phyloP scores from a whole-genome alignment of 2,329 filamentous ascomycete species.

The Lojkania enalia region DNA sequence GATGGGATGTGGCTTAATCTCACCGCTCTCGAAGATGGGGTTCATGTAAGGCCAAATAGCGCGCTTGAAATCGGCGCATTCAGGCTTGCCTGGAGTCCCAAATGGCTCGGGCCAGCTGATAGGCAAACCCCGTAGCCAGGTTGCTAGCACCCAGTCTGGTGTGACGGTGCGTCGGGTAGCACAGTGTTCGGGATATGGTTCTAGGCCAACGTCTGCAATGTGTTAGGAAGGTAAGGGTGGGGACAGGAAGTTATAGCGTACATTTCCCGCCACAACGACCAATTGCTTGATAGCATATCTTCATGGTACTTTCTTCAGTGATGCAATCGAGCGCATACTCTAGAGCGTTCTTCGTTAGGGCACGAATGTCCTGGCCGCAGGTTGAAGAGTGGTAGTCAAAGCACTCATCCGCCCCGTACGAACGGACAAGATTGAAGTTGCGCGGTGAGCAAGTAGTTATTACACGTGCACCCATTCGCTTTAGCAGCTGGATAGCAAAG shows the following conservation, averaged over 20 bases:
- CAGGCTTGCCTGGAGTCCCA: background rate
- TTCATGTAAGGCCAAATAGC: background rate
- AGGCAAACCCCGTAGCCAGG: background rate
- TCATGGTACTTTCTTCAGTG: too few species aligned
- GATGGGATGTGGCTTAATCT: conserved; percentile 44
- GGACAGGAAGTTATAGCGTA: too few species aligned
- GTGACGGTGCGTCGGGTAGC: background rate
- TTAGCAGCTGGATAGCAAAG: background rate
- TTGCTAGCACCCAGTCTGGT: background rate
- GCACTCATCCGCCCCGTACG: conserved; percentile 2
- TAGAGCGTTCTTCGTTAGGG: too few species aligned
- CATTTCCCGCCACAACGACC: background rate
- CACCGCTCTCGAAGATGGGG: background rate
- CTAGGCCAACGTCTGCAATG: background rate
- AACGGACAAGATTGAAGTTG: conserved; percentile 7
- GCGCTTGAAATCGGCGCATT: background rate
- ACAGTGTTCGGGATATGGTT: background rate
- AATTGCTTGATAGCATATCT: too few species aligned
- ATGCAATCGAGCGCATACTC: too few species aligned
- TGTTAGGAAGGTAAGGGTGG: too few species aligned
- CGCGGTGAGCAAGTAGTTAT: conserved; percentile 3
- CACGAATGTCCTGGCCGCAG: background rate
- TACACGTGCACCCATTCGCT: conserved; percentile 12
- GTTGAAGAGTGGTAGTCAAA: conserved; percentile 44
- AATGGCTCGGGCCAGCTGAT: background rate